Evolutionary conservation across 148 eudicot species (phyloP).

Genomic region (Cornus kousa): DNA sequence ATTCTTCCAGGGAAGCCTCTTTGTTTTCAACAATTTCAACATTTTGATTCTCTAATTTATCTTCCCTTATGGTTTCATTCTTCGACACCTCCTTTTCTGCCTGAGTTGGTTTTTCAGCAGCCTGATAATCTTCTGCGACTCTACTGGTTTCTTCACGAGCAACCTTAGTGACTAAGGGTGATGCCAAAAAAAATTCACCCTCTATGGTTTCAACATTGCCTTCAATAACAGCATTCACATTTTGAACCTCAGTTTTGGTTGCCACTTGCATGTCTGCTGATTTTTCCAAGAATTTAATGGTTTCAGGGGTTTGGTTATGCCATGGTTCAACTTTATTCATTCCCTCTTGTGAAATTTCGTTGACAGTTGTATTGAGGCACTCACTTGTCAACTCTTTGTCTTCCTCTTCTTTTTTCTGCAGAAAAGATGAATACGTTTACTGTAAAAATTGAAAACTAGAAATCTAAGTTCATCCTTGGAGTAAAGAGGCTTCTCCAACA

Average conservation of each 20-base stretch:
- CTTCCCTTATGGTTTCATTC: background rate
- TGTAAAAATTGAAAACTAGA: background rate
- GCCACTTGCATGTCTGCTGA: conserved; percentile 9
- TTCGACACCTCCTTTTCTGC: background rate
- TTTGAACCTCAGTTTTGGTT: background rate
- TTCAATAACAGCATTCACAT: conserved; percentile 6
- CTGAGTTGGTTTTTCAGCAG: background rate
- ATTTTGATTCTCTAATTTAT: background rate
- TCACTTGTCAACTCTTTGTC: conserved; percentile 9
- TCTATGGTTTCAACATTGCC: conserved; percentile 20
- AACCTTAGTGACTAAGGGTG: conserved; percentile 30
- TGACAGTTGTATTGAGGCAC: conserved; percentile 9
- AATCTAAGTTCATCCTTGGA: background rate
- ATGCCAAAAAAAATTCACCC: conserved; percentile 33
- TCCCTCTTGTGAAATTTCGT: background rate
- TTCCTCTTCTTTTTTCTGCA: conserved; percentile 29
- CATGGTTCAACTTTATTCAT: conserved; percentile 19
- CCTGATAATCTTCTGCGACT: conserved; percentile 1
- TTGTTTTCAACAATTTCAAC: background rate
- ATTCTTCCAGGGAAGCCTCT: background rate
- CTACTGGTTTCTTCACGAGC: conserved; percentile 2
- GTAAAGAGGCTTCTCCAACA: conserved; percentile 5
- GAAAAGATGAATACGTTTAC: background rate
- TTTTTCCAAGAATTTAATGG: conserved; percentile 12
- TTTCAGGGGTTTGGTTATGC: conserved; percentile 12